These are phyloP conservation scores for Cardiospermum halicacabum DNA, from an alignment of 345 rosid species.

Conservation along the genomic window DNA sequence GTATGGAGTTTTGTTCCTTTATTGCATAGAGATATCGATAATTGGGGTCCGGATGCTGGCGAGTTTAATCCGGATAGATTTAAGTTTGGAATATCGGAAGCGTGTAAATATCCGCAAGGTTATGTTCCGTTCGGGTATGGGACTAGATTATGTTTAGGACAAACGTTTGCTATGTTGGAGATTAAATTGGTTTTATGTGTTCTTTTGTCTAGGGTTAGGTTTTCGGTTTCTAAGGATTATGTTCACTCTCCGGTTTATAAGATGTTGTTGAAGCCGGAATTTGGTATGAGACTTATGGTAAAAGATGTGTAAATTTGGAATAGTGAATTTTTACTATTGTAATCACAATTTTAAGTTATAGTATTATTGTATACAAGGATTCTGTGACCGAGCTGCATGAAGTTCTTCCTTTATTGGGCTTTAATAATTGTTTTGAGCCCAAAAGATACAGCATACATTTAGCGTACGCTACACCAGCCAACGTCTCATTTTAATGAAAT, in stretches of 20 bases:
- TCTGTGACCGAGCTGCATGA: too few species aligned
- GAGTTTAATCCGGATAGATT: slow-evolving; percentile 49
- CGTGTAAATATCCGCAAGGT: slow-evolving; percentile 33
- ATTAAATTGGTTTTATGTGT: slow-evolving; percentile 21
- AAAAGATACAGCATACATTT: too few species aligned
- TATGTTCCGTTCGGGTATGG: slow-evolving; percentile 34
- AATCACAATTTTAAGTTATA: too few species aligned
- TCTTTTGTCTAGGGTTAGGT: slow-evolving; percentile 26
- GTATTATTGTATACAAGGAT: too few species aligned
- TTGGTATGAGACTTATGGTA: slow-evolving; percentile 21
- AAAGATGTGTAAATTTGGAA: slow-evolving; percentile 5
- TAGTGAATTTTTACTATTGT: too few species aligned
- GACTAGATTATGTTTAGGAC: slow-evolving; percentile 29
- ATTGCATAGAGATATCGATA: slow-evolving; percentile 25
- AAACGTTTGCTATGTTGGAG: slow-evolving; percentile 35
- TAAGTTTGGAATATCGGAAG: slow-evolving; percentile 25
- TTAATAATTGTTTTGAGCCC: too few species aligned
- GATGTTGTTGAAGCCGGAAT: slow-evolving; percentile 18
- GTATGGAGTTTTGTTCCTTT: slow-evolving; percentile 17
- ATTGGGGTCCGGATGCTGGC: slow-evolving; percentile 43
- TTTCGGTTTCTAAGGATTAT: slow-evolving; percentile 27
- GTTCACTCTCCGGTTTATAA: slow-evolving; percentile 30
- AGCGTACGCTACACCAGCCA: too few species aligned
- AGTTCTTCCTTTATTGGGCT: too few species aligned
- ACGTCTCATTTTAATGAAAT: too few species aligned